These are phyloP conservation scores for Carex kokanica DNA, from an alignment of 176 grass and related monocot genomes.

Conservation along the genomic window DNA sequence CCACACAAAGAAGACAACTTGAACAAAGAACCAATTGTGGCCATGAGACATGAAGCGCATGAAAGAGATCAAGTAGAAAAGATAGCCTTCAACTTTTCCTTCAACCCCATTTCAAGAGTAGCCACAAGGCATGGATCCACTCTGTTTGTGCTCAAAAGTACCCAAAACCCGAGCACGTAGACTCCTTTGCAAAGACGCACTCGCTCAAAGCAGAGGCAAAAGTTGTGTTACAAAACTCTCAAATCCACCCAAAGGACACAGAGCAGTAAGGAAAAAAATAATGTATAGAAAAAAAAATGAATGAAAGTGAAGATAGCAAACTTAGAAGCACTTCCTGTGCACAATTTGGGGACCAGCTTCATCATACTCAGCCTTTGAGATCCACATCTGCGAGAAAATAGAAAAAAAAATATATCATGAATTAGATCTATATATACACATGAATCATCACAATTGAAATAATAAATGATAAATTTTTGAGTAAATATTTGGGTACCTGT, in stretches of 20 bases:
- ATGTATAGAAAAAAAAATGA: not conserved
- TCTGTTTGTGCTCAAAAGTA: slow-evolving; percentile 22
- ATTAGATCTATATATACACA: no score
- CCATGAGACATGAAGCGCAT: not conserved
- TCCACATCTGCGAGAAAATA: slow-evolving; percentile 53
- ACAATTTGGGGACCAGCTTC: slow-evolving; percentile 63
- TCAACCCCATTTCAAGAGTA: not conserved
- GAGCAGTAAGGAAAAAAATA: not conserved
- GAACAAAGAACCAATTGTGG: slow-evolving; percentile 19
- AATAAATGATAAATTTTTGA: not conserved
- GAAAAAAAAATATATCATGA: no score
- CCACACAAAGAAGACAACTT: slow-evolving; percentile 8
- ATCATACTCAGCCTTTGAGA: slow-evolving; percentile 71
- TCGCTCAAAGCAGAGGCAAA: slow-evolving; percentile 30
- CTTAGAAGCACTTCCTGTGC: slow-evolving; percentile 76
- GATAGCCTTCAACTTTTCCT: not conserved
- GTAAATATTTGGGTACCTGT: slow-evolving; percentile 41
- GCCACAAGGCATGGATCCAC: slow-evolving; percentile 7
- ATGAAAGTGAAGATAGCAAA: not conserved
- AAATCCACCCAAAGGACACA: slow-evolving; percentile 20
- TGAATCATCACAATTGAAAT: not conserved
- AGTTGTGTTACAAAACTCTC: slow-evolving; percentile 19
- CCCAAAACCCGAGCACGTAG: slow-evolving; percentile 13
- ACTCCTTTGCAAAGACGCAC: slow-evolving; percentile 15
- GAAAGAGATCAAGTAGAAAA: slow-evolving; percentile 10